phyloP scores from a whole-genome alignment of 441 rosid genomes.

The Iberis amara region DNA sequence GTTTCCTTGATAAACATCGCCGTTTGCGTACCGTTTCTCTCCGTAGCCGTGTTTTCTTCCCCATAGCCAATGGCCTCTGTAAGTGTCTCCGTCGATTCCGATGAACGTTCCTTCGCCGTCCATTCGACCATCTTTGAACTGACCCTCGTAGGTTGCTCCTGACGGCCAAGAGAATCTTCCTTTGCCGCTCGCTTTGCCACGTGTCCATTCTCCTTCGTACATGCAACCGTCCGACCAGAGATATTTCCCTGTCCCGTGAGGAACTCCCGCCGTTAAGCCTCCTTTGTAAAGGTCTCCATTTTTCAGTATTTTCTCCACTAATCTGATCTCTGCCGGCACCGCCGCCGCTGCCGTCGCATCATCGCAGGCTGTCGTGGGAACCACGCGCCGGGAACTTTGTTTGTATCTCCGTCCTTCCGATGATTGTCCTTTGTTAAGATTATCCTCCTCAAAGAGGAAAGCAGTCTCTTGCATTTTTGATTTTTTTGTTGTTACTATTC shows the following conservation, averaged over 20 bases:
- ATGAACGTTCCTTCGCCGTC: constrained; percentile 36
- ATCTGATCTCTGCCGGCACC: constrained; percentile 18
- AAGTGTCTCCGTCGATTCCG: constrained; percentile 31
- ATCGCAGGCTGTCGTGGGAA: constrained; percentile 26
- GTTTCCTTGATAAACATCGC: constrained; percentile 39
- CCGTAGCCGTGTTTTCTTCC: constrained; percentile 37
- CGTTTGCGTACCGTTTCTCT: constrained; percentile 35
- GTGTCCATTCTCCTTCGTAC: constrained; percentile 38
- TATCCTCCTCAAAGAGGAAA: constrained; percentile 29
- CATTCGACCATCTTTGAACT: constrained; percentile 35
- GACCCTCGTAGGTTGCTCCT: constrained; percentile 37
- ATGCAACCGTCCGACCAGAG: constrained; percentile 37
- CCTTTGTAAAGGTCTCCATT: constrained; percentile 39
- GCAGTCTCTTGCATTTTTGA: constrained; percentile 32
- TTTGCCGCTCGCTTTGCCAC: constrained; percentile 37
- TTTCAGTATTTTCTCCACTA: constrained; percentile 31
- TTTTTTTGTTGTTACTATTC: neutral
- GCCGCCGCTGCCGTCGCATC: neutral
- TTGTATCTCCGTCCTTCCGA: constrained; percentile 25
- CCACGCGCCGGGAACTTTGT: constrained; percentile 32
- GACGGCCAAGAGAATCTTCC: constrained; percentile 39
- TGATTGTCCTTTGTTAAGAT: constrained; percentile 29
- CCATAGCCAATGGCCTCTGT: constrained; percentile 36
- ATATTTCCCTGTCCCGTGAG: constrained; percentile 35
- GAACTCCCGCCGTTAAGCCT: constrained; percentile 31